A percentile compares a stretch with the other conserved stretches of the same genome.
Evolutionary conservation across 768 basidiomycete species (phyloP).

Genomic region (Russula vinacea): DNA sequence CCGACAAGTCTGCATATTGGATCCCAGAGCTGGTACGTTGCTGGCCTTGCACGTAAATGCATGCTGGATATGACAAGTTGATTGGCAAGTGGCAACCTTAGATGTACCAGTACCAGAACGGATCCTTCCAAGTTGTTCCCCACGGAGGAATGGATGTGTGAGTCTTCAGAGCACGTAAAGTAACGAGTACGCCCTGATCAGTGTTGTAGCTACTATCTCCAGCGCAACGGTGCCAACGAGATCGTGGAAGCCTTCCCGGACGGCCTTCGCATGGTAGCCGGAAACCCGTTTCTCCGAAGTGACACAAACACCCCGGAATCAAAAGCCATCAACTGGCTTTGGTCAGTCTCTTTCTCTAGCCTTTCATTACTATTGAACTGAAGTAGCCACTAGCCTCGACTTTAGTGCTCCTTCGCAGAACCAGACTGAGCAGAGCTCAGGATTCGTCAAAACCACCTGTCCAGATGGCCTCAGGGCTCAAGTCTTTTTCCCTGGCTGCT

Average conservation of each 20-base stretch:
- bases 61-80: neutral
- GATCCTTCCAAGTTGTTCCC: conserved; percentile 12
- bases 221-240: conserved; percentile 3
- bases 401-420: conserved; percentile 1
- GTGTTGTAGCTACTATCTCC: conserved; percentile 27
- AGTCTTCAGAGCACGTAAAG: neutral
- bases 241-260: conserved; percentile 29
- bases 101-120: conserved; percentile 17
- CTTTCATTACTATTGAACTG: neutral
- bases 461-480: conserved; percentile 35
- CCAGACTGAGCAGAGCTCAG: conserved; percentile 23
- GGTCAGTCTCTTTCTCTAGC: conserved; percentile 27
- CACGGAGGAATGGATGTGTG: conserved; percentile 29
- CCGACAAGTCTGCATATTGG: conserved; percentile 28
- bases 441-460: conserved; percentile 32
- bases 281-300: conserved; percentile 33
- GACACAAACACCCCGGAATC: conserved; percentile 28
- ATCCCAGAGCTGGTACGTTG: conserved; percentile 20
- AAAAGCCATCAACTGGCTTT: conserved; percentile 32
- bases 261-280: conserved; percentile 32
- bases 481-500: conserved; percentile 39
- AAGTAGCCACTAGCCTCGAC: conserved; percentile 10
- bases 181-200: neutral
- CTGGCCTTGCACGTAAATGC: neutral
- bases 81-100: conserved; percentile 9